Percentiles rank a stretch among this genome's conserved stretches.
Conservation (phyloP, 2,329 filamentous ascomycete genomes). For the Penicillium concentricum region DNA sequence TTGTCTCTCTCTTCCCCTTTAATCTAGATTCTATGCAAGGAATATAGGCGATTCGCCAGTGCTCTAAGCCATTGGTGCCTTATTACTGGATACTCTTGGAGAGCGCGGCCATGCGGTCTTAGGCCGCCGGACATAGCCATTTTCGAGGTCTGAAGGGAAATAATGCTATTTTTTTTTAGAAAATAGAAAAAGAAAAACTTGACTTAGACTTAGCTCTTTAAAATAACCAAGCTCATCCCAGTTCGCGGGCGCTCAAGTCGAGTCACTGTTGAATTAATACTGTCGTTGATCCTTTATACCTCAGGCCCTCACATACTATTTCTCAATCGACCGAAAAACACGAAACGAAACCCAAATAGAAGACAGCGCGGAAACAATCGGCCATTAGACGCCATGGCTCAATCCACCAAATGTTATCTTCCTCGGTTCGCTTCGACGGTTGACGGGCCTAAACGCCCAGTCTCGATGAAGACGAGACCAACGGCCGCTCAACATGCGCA, state of each 20-base stretch:
- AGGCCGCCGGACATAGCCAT: constrained; percentile 20
- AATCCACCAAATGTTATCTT: constrained; percentile 36
- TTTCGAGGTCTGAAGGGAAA: constrained; percentile 8
- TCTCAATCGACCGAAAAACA: constrained; percentile 4
- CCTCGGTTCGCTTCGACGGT: constrained; percentile 33
- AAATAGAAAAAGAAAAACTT: background rate
- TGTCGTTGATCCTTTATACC: constrained; percentile 6
- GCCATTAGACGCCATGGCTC: constrained; percentile 23
- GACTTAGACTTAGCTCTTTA: constrained; percentile 11
- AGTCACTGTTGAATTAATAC: constrained; percentile 13
- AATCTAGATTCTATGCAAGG: constrained; percentile 28
- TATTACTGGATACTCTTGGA: constrained; percentile 1
- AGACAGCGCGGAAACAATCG: background rate
- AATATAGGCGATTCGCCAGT: constrained; percentile 19
- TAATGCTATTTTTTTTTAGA: background rate
- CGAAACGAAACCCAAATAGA: background rate
- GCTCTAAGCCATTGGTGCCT: background rate
- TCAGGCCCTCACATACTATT: background rate
- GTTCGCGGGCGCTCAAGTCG: constrained; percentile 6
- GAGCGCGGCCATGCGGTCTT: constrained; percentile 22
- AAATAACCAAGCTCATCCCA: constrained; percentile 19
- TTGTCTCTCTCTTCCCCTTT: constrained; percentile 18
- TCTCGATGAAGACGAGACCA: constrained; percentile 36
- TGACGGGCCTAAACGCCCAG: constrained; percentile 33
- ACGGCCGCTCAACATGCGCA: constrained; percentile 30